Percentiles rank a stretch among this genome's conserved stretches.
Evolutionary conservation across 108 stramenopile species (phyloP).

Genomic region (Nannochloropsis oceanica): DNA sequence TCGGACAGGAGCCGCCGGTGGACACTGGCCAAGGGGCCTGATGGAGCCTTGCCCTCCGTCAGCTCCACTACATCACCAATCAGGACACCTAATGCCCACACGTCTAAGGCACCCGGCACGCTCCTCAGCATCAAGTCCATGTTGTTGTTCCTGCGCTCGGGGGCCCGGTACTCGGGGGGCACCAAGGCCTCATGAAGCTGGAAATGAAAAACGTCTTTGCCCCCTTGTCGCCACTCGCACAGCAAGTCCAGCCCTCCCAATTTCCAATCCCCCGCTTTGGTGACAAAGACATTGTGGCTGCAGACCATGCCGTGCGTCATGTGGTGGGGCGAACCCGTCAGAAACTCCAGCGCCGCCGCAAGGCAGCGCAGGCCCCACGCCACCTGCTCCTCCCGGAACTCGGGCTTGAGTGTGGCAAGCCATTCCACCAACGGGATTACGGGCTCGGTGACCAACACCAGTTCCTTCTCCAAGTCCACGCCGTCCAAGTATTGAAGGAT

Average conservation of each 20-base stretch:
- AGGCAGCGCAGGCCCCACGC: conserved; percentile 27
- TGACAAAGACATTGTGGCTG: conserved; percentile 18
- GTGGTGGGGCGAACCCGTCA: conserved; percentile 5
- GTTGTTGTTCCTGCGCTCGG: neutral
- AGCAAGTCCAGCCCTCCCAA: conserved; percentile 26
- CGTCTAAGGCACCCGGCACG: neutral
- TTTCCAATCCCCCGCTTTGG: conserved; percentile 21
- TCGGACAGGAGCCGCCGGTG: neutral
- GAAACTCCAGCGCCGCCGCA: conserved; percentile 18
- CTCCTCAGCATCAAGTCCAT: neutral
- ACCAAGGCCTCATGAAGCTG: neutral
- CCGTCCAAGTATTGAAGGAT: conserved; percentile 22
- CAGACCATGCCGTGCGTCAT: conserved; percentile 13
- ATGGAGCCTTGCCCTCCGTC: neutral
- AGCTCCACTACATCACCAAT: neutral
- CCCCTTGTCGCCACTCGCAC: neutral
- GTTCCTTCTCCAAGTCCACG: conserved; percentile 22
- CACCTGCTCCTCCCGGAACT: neutral
- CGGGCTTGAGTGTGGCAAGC: neutral
- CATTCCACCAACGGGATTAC: conserved; percentile 12
- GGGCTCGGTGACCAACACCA: conserved; percentile 22
- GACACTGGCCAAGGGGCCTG: neutral
- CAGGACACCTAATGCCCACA: neutral
- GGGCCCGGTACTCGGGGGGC: neutral
- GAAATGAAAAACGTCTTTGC: neutral